A percentile compares a stretch with the other conserved stretches of the same genome.
Conservation (phyloP, 805 yeast species). For the Wickerhamomyces canadensis region DNA sequence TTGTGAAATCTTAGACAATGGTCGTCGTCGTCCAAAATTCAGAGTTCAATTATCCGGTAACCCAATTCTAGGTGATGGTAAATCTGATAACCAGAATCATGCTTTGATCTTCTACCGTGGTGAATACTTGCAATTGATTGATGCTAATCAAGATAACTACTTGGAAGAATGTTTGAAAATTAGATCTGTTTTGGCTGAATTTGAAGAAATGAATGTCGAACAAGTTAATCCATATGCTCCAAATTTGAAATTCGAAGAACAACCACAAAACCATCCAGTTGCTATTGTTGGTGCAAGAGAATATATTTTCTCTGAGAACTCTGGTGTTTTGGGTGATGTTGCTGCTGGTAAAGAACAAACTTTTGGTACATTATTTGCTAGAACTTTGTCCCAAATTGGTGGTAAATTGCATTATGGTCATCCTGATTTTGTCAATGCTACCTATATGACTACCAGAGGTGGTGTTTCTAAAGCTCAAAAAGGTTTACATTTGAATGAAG, state of each 20-base stretch:
- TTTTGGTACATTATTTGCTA: slow-evolving; percentile 77
- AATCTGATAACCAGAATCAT: slow-evolving; percentile 83
- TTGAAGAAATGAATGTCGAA: slow-evolving; percentile 71
- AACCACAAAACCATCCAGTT: slow-evolving; percentile 53
- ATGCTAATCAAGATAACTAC: slow-evolving; percentile 84
- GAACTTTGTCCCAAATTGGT: slow-evolving; percentile 80
- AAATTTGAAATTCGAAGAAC: slow-evolving; percentile 48
- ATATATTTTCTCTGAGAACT: slow-evolving; percentile 79
- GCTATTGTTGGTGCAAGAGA: slow-evolving; percentile 87
- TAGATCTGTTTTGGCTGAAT: slow-evolving; percentile 76
- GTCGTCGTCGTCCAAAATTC: slow-evolving; percentile 71
- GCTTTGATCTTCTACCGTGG: slow-evolving; percentile 77
- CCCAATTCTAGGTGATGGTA: slow-evolving; percentile 85
- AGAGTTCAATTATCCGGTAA: slow-evolving; percentile 77
- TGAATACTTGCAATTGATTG: slow-evolving; percentile 78
- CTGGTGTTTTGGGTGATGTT: slow-evolving; percentile 82
- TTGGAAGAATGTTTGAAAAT: slow-evolving; percentile 81
- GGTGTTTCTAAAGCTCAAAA: slow-evolving; percentile 86
- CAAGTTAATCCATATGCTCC: slow-evolving; percentile 82
- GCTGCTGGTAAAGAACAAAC: slow-evolving; percentile 92
- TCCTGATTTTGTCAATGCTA: slow-evolving; percentile 75
- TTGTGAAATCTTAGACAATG: slow-evolving; percentile 65
- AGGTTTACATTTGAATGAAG: slow-evolving; percentile 82
- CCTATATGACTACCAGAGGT: slow-evolving; percentile 80
- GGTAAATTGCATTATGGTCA: slow-evolving; percentile 87